These are phyloP conservation scores for Hymenoscyphus fructigenus DNA, from an alignment of 2,329 filamentous ascomycete genomes.

Conservation along the genomic window DNA sequence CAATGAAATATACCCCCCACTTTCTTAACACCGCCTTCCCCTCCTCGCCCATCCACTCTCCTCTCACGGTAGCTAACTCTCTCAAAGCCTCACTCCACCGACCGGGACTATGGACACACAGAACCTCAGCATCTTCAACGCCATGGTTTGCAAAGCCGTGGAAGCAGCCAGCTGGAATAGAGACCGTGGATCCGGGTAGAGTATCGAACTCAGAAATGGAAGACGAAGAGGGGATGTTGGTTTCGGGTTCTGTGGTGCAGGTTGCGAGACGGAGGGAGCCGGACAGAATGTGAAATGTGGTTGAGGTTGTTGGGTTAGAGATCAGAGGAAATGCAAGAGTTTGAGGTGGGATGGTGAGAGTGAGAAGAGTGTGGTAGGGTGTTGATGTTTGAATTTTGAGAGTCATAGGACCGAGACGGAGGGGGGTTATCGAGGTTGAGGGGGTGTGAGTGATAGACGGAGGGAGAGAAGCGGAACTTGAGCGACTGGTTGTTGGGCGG, in stretches of 20 bases:
- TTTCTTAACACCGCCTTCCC: conserved; percentile 8
- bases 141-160: conserved; percentile 9
- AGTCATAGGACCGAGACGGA: conserved; percentile 7
- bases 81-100: conserved; percentile 4
- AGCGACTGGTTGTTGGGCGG: neutral
- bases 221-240: neutral
- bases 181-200: neutral
- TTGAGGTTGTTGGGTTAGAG: neutral
- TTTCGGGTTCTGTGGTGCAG: neutral
- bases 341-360: conserved; percentile 9
- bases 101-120: conserved; percentile 13
- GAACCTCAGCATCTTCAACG: conserved; percentile 4
- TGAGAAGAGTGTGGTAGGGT: neutral
- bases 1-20: conserved; percentile 5
- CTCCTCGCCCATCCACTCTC: conserved; percentile 9
- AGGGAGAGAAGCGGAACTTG: neutral
- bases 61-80: neutral
- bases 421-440: neutral
- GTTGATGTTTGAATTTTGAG: conserved; percentile 7
- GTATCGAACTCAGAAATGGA: conserved; percentile 2
- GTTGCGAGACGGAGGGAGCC: conserved; percentile 5
- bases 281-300: conserved; percentile 9
- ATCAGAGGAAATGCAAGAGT: conserved; percentile 8
- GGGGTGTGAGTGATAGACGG: conserved; percentile 9
- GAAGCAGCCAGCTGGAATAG: conserved; percentile 2